Evolutionary conservation across 805 yeast species (phyloP).

Genomic region (Yarrowia phangngaensis): DNA sequence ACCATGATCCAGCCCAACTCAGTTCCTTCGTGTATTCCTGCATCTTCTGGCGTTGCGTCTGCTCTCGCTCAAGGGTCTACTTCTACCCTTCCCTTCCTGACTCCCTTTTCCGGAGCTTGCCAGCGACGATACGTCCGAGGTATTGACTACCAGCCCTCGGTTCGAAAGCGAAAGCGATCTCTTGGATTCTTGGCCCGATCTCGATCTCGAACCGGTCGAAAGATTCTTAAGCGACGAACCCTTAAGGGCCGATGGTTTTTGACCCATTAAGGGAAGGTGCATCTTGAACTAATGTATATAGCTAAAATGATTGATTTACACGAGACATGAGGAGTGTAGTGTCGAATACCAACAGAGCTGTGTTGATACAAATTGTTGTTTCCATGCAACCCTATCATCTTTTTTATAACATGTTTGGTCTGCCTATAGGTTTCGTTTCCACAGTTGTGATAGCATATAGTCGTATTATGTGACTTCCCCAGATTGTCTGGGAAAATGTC

Average conservation of each 20-base stretch:
- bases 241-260: slow-evolving; percentile 93
- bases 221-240: slow-evolving; percentile 69
- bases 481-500: too few relatives aligned
- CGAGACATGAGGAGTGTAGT: too few relatives aligned
- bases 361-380: too few relatives aligned
- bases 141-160: slow-evolving; percentile 91
- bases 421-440: too few relatives aligned
- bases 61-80: slow-evolving; percentile 23
- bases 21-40: slow-evolving; percentile 18
- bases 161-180: slow-evolving; percentile 82
- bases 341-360: too few relatives aligned
- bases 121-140: slow-evolving; percentile 84
- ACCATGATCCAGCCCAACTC: slow-evolving; percentile 26
- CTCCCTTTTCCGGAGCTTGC: slow-evolving; percentile 21
- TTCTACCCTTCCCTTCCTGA: slow-evolving; percentile 9
- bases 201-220: slow-evolving; percentile 69
- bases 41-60: slow-evolving; percentile 16
- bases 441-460: too few relatives aligned
- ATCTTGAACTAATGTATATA: slow-evolving; percentile 22
- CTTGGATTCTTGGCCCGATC: slow-evolving; percentile 86
- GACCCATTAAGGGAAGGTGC: slow-evolving; percentile 55
- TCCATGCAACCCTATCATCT: too few relatives aligned
- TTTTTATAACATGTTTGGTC: too few relatives aligned
- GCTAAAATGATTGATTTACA: slow-evolving; percentile 1
- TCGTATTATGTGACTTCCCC: too few relatives aligned